phyloP scores from a whole-genome alignment of 2,329 filamentous ascomycete species.

The Stagonosporopsis rhizophila region DNA sequence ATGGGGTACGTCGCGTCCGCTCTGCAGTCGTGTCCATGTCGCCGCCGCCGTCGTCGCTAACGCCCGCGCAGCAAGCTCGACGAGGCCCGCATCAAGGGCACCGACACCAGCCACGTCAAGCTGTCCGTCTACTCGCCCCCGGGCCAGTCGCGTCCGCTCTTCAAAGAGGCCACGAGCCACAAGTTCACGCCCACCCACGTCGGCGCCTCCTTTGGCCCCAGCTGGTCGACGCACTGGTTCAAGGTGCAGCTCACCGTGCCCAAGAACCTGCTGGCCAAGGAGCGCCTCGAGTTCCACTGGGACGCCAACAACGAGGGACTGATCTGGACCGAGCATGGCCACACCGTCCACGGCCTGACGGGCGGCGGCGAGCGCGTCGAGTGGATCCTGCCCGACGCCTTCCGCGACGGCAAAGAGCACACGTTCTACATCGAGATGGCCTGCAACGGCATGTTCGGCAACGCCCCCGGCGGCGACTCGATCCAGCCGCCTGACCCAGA shows the following conservation, averaged over 20 bases:
- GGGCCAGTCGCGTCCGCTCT: conserved; percentile 78
- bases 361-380: conserved; percentile 87
- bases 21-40: not conserved
- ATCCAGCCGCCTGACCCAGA: conserved; percentile 92
- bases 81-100: conserved; percentile 71
- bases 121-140: conserved; percentile 88
- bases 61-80: conserved; percentile 80
- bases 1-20: conserved; percentile 62
- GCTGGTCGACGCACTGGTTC: conserved; percentile 99
- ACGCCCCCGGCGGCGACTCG: conserved; percentile 79
- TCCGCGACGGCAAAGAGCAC: conserved; percentile 85
- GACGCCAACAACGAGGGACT: conserved; percentile 94
- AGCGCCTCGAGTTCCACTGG: conserved; percentile 94
- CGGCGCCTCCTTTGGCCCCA: conserved; percentile 85
- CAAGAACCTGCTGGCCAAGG: conserved; percentile 72
- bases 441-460: conserved; percentile 98
- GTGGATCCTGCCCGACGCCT: conserved; percentile 85
- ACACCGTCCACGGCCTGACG: conserved; percentile 88
- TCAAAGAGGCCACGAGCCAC: conserved; percentile 81
- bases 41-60: no score
- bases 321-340: conserved; percentile 90
- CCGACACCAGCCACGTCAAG: conserved; percentile 71
- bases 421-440: conserved; percentile 97
- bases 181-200: conserved; percentile 76
- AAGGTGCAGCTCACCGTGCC: conserved; percentile 82